Evolutionary conservation across 306 rosid genomes (phyloP).

Genomic region (Cicer arietinum): DNA sequence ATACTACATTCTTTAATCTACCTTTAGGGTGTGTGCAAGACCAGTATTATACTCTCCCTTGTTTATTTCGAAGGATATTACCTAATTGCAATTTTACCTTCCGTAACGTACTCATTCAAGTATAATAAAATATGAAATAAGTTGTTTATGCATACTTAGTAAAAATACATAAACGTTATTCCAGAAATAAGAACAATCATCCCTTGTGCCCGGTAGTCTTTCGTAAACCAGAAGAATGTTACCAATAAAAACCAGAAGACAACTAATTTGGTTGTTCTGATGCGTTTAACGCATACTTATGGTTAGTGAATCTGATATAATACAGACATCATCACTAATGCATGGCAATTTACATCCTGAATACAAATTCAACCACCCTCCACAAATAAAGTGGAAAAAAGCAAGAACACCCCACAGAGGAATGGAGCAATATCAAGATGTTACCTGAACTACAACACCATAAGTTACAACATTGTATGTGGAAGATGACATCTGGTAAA

Average conservation of each 20-base stretch:
- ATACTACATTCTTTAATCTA: too few relatives aligned
- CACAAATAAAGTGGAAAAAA: neutral
- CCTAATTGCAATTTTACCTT: too few relatives aligned
- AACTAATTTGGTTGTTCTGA: neutral
- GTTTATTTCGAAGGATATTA: too few relatives aligned
- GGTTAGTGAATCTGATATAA: neutral
- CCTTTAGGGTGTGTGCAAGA: too few relatives aligned
- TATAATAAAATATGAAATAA: too few relatives aligned
- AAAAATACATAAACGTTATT: neutral
- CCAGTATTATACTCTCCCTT: too few relatives aligned
- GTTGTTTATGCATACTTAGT: neutral
- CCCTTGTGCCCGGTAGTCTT: neutral
- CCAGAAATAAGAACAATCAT: neutral
- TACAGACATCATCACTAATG: neutral
- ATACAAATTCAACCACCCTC: conserved; percentile 3
- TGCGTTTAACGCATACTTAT: neutral
- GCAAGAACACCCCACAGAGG: neutral
- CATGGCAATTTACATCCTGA: conserved; percentile 12
- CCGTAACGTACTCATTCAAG: too few relatives aligned
- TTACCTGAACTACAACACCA: conserved; percentile 25
- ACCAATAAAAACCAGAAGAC: neutral
- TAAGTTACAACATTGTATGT: conserved; percentile 35
- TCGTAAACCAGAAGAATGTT: neutral
- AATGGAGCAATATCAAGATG: conserved; percentile 24
- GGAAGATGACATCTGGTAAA: conserved; percentile 28